Percentiles rank a stretch among this genome's conserved stretches.
These are phyloP conservation scores for Fusarium decemcellulare DNA, from an alignment of 2,329 filamentous ascomycete genomes.

Conservation along the genomic window DNA sequence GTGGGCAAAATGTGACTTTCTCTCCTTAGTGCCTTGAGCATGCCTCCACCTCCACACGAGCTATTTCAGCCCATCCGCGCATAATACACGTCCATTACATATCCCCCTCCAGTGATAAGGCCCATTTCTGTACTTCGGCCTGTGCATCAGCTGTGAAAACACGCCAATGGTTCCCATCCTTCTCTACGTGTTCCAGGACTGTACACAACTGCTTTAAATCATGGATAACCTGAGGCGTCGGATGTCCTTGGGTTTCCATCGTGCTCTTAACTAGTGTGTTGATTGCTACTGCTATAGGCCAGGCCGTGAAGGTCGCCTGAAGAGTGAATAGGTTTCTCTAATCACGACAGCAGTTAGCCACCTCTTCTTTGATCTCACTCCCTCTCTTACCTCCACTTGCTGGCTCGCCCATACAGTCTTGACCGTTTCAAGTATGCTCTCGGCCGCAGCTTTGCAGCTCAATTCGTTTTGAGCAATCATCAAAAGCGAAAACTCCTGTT, in stretches of 20 bases:
- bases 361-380: not conserved
- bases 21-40: not conserved
- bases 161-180: not conserved
- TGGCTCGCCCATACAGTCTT: not conserved
- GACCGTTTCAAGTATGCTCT: not conserved
- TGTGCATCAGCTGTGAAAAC: not conserved
- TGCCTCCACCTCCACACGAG: not conserved
- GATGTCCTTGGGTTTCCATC: accelerated
- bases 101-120: too few relatives aligned
- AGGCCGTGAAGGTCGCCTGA: not conserved
- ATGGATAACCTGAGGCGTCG: not conserved
- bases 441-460: not conserved
- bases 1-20: not conserved
- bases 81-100: not conserved
- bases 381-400: not conserved
- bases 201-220: not conserved
- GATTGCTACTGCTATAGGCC: not conserved
- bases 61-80: not conserved
- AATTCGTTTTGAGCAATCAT: not conserved
- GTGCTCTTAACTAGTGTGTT: not conserved
- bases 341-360: not conserved
- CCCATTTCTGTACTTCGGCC: not conserved
- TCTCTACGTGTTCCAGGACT: not conserved
- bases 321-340: not conserved
- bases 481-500: not conserved